Percentiles rank a stretch among this genome's conserved stretches.
phyloP scores from a whole-genome alignment of 305 asterid genomes.

The Ajuga reptans region DNA sequence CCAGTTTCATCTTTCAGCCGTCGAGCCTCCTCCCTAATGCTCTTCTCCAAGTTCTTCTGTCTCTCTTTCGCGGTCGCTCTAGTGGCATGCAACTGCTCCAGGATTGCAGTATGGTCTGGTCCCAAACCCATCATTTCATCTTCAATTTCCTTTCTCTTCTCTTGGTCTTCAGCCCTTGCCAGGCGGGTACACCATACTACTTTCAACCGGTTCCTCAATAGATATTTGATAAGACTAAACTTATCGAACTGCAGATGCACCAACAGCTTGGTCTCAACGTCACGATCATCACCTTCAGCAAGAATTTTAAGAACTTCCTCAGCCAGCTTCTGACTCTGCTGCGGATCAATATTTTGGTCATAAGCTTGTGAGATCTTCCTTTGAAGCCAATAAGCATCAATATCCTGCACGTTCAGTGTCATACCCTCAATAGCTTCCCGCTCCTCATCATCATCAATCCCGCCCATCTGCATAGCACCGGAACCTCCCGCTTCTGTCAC shows the following conservation, averaged over 20 bases:
- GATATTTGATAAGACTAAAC: conserved; percentile 65
- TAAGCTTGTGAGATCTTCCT: conserved; percentile 93
- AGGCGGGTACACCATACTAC: conserved; percentile 90
- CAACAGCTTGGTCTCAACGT: conserved; percentile 73
- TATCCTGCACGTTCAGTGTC: conserved; percentile 80
- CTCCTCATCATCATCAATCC: conserved; percentile 77
- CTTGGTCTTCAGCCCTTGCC: conserved; percentile 91
- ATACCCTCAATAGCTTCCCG: conserved; percentile 68
- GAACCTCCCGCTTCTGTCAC: conserved; percentile 41
- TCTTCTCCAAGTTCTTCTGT: conserved; percentile 78
- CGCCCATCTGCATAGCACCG: conserved; percentile 95
- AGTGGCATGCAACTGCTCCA: conserved; percentile 92
- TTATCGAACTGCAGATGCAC: conserved; percentile 75
- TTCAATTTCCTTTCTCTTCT: conserved; percentile 66
- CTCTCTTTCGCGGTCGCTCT: conserved; percentile 89
- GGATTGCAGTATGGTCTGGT: conserved; percentile 55
- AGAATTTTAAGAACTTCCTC: conserved; percentile 85
- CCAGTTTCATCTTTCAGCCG: conserved; percentile 59
- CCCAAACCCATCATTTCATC: conserved; percentile 80
- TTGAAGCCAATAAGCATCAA: conserved; percentile 96
- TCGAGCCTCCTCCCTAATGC: conserved; percentile 87
- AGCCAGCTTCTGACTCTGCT: conserved; percentile 81
- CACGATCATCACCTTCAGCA: conserved; percentile 82
- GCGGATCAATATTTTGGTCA: conserved; percentile 82
- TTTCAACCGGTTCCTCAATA: conserved; percentile 73